These are phyloP conservation scores for Skeletonema costatum DNA, from an alignment of 108 stramenopile genomes.

Conservation along the genomic window DNA sequence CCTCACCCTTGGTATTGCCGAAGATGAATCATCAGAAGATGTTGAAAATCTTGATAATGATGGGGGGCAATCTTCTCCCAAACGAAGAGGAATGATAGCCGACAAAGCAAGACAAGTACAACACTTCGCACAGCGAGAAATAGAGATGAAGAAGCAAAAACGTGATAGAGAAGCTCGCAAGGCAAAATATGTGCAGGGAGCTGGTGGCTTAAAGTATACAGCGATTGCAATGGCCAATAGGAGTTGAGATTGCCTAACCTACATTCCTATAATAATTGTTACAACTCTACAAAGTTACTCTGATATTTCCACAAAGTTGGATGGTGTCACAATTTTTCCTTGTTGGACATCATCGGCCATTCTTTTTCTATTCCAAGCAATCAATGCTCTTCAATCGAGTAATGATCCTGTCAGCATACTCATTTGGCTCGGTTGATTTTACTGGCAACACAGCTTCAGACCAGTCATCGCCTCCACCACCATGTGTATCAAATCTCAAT, in stretches of 20 bases:
- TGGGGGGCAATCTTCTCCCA: constrained; percentile 13
- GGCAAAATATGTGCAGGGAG: constrained; percentile 68
- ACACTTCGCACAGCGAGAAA: constrained; percentile 84
- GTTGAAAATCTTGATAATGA: constrained; percentile 40
- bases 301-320: background rate
- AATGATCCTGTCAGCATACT: background rate
- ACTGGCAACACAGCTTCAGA: background rate
- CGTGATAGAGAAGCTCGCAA: constrained; percentile 77
- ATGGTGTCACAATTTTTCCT: background rate
- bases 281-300: background rate
- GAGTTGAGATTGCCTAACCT: constrained; percentile 4
- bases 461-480: constrained; percentile 5
- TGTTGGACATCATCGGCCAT: background rate
- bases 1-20: constrained; percentile 9
- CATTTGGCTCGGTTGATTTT: constrained; percentile 5
- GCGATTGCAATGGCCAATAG: constrained; percentile 86
- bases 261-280: background rate
- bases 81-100: constrained; percentile 21
- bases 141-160: constrained; percentile 73
- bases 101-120: constrained; percentile 71
- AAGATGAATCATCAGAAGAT: constrained; percentile 17
- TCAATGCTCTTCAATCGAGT: constrained; percentile 5
- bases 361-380: constrained; percentile 3
- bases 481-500: constrained; percentile 3
- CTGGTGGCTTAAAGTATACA: constrained; percentile 82